Conservation (phyloP, 2,329 filamentous ascomycete genomes). For the Cladosporium sp. region DNA sequence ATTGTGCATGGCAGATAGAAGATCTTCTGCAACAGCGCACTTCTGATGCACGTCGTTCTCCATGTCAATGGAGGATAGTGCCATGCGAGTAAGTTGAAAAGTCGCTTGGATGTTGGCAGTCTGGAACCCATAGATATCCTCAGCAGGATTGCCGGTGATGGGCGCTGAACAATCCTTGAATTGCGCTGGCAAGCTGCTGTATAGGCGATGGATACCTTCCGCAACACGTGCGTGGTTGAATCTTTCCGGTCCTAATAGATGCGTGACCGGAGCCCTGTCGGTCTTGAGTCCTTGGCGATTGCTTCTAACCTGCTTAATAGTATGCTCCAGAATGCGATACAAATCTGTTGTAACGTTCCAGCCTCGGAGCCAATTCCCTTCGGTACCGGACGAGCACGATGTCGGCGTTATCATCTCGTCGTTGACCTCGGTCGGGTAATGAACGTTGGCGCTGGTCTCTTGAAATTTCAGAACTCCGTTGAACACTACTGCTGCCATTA, state of each 20-base stretch:
- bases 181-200: conserved; percentile 31
- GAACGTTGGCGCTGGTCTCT: conserved; percentile 49
- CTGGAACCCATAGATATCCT: conserved; percentile 50
- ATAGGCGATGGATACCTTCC: conserved; percentile 32
- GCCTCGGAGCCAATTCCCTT: conserved; percentile 52
- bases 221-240: conserved; percentile 33
- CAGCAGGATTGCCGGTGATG: conserved; percentile 36
- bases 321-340: conserved; percentile 58
- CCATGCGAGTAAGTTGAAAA: conserved; percentile 50
- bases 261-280: conserved; percentile 28
- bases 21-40: conserved; percentile 48
- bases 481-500: conserved; percentile 57
- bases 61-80: conserved; percentile 37
- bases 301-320: conserved; percentile 33
- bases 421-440: conserved; percentile 50
- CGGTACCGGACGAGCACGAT: neutral
- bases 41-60: conserved; percentile 41
- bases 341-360: conserved; percentile 61
- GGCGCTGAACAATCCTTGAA: conserved; percentile 34
- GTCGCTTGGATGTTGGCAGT: conserved; percentile 54
- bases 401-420: conserved; percentile 39
- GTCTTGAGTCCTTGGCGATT: conserved; percentile 25
- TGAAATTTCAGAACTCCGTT: conserved; percentile 48
- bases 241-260: conserved; percentile 30
- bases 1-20: conserved; percentile 45